These are phyloP conservation scores for Peltaster fructicola DNA, from an alignment of 2,329 filamentous ascomycete genomes.

Conservation along the genomic window DNA sequence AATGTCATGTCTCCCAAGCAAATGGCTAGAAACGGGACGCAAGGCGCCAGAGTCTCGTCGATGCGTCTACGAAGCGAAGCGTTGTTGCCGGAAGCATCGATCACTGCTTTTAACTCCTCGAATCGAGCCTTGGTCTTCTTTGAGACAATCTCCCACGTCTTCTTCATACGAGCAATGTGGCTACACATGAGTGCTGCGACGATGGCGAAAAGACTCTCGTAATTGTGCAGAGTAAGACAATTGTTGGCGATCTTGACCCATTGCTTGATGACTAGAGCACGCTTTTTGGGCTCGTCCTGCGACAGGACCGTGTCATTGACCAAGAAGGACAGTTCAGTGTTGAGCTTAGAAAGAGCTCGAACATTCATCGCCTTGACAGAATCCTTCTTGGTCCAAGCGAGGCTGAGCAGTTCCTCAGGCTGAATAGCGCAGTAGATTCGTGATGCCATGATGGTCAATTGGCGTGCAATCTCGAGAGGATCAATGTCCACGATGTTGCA, in stretches of 20 bases:
- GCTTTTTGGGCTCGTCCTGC: slow-evolving; percentile 79
- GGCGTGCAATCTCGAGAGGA: slow-evolving; percentile 73
- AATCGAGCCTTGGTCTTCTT: slow-evolving; percentile 66
- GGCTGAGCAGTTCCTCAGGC: slow-evolving; percentile 76
- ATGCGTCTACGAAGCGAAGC: slow-evolving; percentile 68
- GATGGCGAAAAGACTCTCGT: slow-evolving; percentile 92
- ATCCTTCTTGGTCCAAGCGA: slow-evolving; percentile 84
- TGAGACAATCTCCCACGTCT: slow-evolving; percentile 82
- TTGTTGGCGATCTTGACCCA: slow-evolving; percentile 91
- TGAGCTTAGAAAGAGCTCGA: slow-evolving; percentile 80
- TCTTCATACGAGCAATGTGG: slow-evolving; percentile 70
- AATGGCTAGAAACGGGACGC: slow-evolving; percentile 87
- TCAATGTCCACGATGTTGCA: slow-evolving; percentile 82
- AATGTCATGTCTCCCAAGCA: slow-evolving; percentile 94
- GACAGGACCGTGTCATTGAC: slow-evolving; percentile 86
- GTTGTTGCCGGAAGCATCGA: slow-evolving; percentile 84
- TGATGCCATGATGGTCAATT: slow-evolving; percentile 85
- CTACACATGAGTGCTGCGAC: slow-evolving; percentile 87
- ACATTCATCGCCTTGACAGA: slow-evolving; percentile 64
- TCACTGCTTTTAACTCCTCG: slow-evolving; percentile 62
- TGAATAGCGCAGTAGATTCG: slow-evolving; percentile 79
- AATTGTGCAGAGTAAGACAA: slow-evolving; percentile 82
- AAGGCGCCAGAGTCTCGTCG: slow-evolving; percentile 65
- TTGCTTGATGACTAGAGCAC: slow-evolving; percentile 80
- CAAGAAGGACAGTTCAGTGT: slow-evolving; percentile 80